phyloP scores from a whole-genome alignment of 345 rosid species.

The Excoecaria agallocha region DNA sequence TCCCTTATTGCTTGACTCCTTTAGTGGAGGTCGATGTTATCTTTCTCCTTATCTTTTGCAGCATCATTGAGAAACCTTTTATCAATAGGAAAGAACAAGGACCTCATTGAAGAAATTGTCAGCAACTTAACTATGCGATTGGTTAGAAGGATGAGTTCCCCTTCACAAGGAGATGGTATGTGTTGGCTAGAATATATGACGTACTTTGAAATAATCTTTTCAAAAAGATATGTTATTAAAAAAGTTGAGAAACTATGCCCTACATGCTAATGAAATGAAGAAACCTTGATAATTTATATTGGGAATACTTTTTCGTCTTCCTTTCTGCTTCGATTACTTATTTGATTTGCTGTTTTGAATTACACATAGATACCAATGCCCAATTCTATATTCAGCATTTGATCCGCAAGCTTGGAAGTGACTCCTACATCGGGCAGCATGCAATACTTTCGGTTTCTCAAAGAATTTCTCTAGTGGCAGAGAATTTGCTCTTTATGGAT shows the following conservation, averaged over 20 bases:
- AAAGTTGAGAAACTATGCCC: not conserved
- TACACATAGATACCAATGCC: slow-evolving; percentile 35
- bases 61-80: slow-evolving; percentile 60
- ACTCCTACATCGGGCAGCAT: slow-evolving; percentile 69
- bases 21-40: not conserved
- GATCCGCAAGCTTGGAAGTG: slow-evolving; percentile 74
- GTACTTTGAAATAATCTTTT: not conserved
- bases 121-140: slow-evolving; percentile 52
- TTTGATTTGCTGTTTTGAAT: slow-evolving; percentile 35
- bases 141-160: slow-evolving; percentile 62
- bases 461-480: slow-evolving; percentile 57
- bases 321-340: slow-evolving; percentile 10
- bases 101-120: slow-evolving; percentile 56
- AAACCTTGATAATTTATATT: not conserved
- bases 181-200: not conserved
- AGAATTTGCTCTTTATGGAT: slow-evolving; percentile 62
- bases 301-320: not conserved
- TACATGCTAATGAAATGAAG: not conserved
- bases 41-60: slow-evolving; percentile 29
- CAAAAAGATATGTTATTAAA: not conserved
- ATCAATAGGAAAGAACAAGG: slow-evolving; percentile 42
- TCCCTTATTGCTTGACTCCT: slow-evolving; percentile 2
- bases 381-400: slow-evolving; percentile 68
- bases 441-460: slow-evolving; percentile 61
- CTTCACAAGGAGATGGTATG: slow-evolving; percentile 48